Evolutionary conservation across 177 flowering plant species (phyloP), one percentile per base, ranked within the genome.

Genomic region (Vitis hybrid): DNA sequence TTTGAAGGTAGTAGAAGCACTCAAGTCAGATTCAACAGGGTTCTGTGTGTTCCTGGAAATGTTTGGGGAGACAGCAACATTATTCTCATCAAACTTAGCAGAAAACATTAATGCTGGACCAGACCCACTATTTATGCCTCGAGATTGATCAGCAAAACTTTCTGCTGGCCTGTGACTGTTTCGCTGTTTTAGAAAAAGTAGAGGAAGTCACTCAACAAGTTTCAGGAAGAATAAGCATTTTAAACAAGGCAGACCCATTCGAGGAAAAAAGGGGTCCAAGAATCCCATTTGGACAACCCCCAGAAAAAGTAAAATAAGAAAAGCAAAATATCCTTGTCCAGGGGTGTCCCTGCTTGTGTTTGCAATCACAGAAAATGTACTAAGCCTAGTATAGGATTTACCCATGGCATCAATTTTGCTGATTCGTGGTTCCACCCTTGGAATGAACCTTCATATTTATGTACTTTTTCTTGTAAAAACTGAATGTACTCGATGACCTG

Each of bases 401-500:
- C 98, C 97, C 86, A 89, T 56, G 87, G 86, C 69, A 74, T 76
- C 61, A 82, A 71, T 71, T 88, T 90, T 20, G 87, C 55, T 1
- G 81, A 79, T 58, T 90, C 97, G 12, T 82, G 83, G 57, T 75
- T 83, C 90, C 92, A 87, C 59, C 86, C 89, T 63, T 82, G 90
- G 72, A 72, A 86, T 22, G 91, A 60, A 0, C 81, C 85, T 66
- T 91, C 99, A 52, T 86, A 88, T 74, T 86, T 89, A 3, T 83
- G 74, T 13, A 95, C 91, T 71, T 88, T 93, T 76, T 91, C 97
- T 72, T 95, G 97, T 75, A 95, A 79, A 73, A 81, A 86, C 63
- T 91, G 96, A 75, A 95, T 85, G 76, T 95, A 86, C 70, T 95
- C 96, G 10, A 95, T 89, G 6, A 93, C 98, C 99, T 95, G 87